Base-by-base conservation (phyloP, 1,284 basidiomycete genomes). In the Irpex sp. region DNA sequence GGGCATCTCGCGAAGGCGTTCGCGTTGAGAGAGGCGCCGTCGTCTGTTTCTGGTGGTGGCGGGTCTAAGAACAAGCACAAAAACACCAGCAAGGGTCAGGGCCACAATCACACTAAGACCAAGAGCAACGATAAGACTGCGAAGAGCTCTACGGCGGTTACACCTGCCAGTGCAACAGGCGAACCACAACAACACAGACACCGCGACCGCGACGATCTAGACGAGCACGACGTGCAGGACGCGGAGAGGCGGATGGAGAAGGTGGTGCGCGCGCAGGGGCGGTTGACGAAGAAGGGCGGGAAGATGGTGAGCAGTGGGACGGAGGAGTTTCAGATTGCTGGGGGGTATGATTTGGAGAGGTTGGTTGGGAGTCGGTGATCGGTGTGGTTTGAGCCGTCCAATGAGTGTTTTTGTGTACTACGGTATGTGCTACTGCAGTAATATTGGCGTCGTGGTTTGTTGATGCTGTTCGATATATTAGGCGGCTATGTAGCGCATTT, bases 1-100 rank as follows among this genome's bases (percentile, higher is more conserved):
- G 97, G 97, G 1, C 97, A 99, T 78, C 76, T 99, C 21, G 96
- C 97, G 45, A 99, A 99, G 75, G 86, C 94, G 0, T 99, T 99
- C 71, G 95, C 94, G 0, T 81, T 99, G 58, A 88, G 97, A 42
- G 96, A 98, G 64, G 93, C 96, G 1, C 97, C 97, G 0, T 90
- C 83, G 35, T 76, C 85, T 1, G 83, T 94, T 52, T 80, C 78
- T 4, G 64, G 63, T 51, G 65, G 63, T 51, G 65, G 65, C 57
- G 67, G 67, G 45, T 21, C 54, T 8, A 67, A 63, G 51, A 58
- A 67, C 47, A 59, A 61, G 56, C 21, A 12, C 65, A 8, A 45
- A 62, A 9, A 57, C n/a, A 69, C 64, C 4, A 23, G 4, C 23
- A 23, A 23, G 23, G 1, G 21, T 64, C 5, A 33, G 28, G 28